Conservation (phyloP, 164 flowering plant genomes). For the Annona cherimola region DNA sequence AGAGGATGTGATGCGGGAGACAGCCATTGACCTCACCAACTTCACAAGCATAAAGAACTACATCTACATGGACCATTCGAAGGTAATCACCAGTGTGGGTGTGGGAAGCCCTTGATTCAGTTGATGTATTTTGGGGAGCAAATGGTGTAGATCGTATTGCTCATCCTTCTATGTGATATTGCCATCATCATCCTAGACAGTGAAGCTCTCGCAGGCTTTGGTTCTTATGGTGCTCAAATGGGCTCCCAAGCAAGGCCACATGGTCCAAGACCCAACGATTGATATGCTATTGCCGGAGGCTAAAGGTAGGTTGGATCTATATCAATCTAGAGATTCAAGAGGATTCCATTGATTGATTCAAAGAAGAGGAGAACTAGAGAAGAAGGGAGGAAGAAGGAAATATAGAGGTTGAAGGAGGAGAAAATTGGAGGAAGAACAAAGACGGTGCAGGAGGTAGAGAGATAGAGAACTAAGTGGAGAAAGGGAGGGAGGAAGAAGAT, state of each 20-base stretch:
- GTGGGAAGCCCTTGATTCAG: constrained; percentile 67
- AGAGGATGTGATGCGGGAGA: constrained; percentile 44
- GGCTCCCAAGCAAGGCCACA: constrained; percentile 52
- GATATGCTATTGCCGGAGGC: constrained; percentile 52
- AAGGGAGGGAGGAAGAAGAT: no score
- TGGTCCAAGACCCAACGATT: constrained; percentile 31
- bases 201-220: constrained; percentile 62
- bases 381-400: no score
- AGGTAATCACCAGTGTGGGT: constrained; percentile 50
- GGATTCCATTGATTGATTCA: constrained; percentile 18
- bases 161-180: constrained; percentile 53
- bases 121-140: constrained; percentile 71
- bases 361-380: background rate
- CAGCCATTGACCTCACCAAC: constrained; percentile 58
- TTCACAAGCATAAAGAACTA: constrained; percentile 64
- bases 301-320: constrained; percentile 56
- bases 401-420: no score
- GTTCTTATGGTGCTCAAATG: constrained; percentile 70
- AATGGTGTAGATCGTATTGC: constrained; percentile 42
- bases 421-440: no score
- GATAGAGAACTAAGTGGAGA: no score
- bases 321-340: constrained; percentile 67
- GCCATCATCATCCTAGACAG: constrained; percentile 66
- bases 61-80: constrained; percentile 56
- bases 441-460: no score